Evolutionary conservation across 2,329 filamentous ascomycete genomes (phyloP).

Genomic region (Ascochyta koolunga): DNA sequence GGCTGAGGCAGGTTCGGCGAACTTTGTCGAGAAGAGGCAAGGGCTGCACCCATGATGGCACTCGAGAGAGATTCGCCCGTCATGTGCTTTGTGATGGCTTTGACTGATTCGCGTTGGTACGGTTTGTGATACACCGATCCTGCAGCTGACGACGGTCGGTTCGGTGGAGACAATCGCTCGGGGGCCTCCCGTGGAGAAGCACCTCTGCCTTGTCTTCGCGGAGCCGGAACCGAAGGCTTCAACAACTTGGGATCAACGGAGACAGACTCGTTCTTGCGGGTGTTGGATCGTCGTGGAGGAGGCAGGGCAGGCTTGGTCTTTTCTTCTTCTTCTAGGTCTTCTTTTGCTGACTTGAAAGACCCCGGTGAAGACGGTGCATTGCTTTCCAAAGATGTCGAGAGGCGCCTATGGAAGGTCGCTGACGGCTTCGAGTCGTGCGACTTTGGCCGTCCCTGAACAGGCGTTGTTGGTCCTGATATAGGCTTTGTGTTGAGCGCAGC

Average conservation of each 20-base stretch:
- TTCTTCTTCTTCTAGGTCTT: conserved; percentile 38
- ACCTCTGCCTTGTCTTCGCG: conserved; percentile 13
- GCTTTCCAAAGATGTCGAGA: conserved; percentile 37
- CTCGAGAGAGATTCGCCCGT: conserved; percentile 71
- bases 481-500: conserved; percentile 27
- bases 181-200: conserved; percentile 28
- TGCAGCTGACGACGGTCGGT: conserved; percentile 30
- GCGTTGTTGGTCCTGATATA: conserved; percentile 25
- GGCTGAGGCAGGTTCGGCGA: conserved; percentile 47
- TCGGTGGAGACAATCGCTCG: conserved; percentile 29
- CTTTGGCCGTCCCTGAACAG: conserved; percentile 23
- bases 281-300: conserved; percentile 44
- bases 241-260: conserved; percentile 10
- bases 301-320: conserved; percentile 42
- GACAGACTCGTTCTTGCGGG: conserved; percentile 17
- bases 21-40: conserved; percentile 66
- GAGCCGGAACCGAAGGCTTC: conserved; percentile 8
- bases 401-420: conserved; percentile 22
- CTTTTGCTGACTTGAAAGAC: conserved; percentile 45
- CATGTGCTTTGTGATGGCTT: conserved; percentile 54
- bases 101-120: conserved; percentile 46
- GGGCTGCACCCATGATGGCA: conserved; percentile 76
- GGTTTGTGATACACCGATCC: conserved; percentile 47
- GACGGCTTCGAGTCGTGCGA: conserved; percentile 34
- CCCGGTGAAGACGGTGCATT: conserved; percentile 38